Evolutionary conservation across 2,329 filamentous ascomycete genomes (phyloP).

Genomic region (Sporothrix humicola): DNA sequence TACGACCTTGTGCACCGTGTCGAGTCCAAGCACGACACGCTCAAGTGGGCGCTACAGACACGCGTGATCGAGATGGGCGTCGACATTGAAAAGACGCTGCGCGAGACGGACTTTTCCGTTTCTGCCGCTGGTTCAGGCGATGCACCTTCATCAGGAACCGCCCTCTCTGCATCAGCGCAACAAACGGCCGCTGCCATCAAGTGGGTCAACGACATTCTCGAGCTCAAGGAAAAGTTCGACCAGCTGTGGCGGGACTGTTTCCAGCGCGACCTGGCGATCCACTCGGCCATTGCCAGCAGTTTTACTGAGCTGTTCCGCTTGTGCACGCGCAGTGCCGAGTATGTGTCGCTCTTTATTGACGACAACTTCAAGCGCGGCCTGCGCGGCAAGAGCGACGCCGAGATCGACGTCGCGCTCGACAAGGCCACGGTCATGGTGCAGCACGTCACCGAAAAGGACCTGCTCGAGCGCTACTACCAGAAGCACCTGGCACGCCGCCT

Average conservation of each 20-base stretch:
- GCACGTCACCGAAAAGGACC: constrained; percentile 88
- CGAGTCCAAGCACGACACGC: constrained; percentile 71
- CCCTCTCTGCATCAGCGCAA: constrained; percentile 67
- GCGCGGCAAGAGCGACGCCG: constrained; percentile 87
- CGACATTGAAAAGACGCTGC: constrained; percentile 76
- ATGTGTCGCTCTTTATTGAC: constrained; percentile 94
- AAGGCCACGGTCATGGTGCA: constrained; percentile 87
- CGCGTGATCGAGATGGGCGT: constrained; percentile 79
- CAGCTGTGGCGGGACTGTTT: constrained; percentile 77
- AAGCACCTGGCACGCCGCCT: constrained; percentile 90
- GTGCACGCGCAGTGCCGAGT: constrained; percentile 86
- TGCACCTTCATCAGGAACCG: constrained; percentile 37
- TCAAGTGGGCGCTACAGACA: constrained; percentile 73
- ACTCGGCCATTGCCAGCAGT: constrained; percentile 82
- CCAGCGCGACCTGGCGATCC: constrained; percentile 73
- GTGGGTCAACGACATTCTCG: constrained; percentile 92
- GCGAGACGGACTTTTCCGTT: constrained; percentile 60
- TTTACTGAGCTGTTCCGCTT: constrained; percentile 93
- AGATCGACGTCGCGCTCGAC: constrained; percentile 82
- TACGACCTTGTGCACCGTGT: constrained; percentile 81
- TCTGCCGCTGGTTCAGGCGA: constrained; percentile 41
- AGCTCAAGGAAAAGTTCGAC: constrained; percentile 89
- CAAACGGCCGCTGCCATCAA: constrained; percentile 87
- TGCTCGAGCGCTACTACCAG: constrained; percentile 98
- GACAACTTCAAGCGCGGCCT: constrained; percentile 94